Base-by-base conservation (phyloP, 176 grass and related monocot species). In the Chrysopogon serrulatus region DNA sequence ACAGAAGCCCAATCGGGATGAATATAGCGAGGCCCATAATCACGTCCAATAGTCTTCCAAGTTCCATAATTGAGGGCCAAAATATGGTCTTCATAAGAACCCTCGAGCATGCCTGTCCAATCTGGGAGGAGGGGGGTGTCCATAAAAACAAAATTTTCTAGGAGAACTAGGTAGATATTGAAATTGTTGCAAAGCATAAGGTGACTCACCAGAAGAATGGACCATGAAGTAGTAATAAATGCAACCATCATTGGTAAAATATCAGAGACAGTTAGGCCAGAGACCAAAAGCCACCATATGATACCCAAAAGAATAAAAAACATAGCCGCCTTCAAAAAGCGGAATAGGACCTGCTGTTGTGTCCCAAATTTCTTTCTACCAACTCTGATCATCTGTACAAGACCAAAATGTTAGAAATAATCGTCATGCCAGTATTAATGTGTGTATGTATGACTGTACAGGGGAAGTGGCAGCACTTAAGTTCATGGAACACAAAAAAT, bases 51-150 rank as follows among this genome's bases (percentile, higher is more conserved):
- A 71, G 61, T 77, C 92, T 95, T 26, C 92, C 92, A 5, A 98
- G 91, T 73, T 98, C 95, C 95, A 79, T 90, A 77, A 98, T 98
- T 7, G 95, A 95, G 45, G 95, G 92, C 95, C 95, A 98, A 14
- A 95, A 42, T 24, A 59, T 43, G 26, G 77, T 81, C 51, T 11
- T 79, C 76, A 61, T 86, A 5, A 89, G n/a, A n/a, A n/a, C n/a
- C n/a, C n/a, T 3, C 32, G 87, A 72, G 34, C 84, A 95, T 36
- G 85, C 89, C 82, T 98, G 95, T 39, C 78, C 92, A 19, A 98
- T 93, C 95, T 98, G 65, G 34, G 21, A 44, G 35, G 39, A 43
- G 68, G 68, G n/a, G n/a, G n/a, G n/a, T n/a, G n/a, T n/a, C n/a
- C n/a, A n/a, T n/a, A n/a, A n/a, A n/a, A n/a, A n/a, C n/a, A n/a